phyloP scores from a whole-genome alignment of 1,139 yeast species.

The Kodamaea derodonti region DNA sequence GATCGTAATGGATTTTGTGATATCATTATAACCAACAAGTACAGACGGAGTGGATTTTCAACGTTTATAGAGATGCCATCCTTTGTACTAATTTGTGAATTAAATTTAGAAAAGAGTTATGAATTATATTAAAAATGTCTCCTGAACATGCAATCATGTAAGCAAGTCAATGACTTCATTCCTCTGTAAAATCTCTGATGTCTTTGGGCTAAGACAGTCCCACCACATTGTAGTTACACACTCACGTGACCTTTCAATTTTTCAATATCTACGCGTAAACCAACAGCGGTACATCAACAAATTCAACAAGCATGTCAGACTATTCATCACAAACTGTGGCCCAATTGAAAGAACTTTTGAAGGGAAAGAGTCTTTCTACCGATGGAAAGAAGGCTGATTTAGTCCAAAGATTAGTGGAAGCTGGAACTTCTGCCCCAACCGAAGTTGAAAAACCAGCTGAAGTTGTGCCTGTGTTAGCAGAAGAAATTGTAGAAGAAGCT shows the following conservation, averaged over 20 bases:
- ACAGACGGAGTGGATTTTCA: neutral
- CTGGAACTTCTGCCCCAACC: constrained; percentile 9
- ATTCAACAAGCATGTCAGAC: constrained; percentile 42
- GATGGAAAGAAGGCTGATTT: constrained; percentile 86
- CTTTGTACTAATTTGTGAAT: no score
- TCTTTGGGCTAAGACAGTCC: no score
- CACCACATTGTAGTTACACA: no score
- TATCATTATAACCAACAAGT: constrained; percentile 1
- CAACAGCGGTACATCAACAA: neutral
- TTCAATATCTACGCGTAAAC: neutral
- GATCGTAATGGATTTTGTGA: constrained; percentile 20
- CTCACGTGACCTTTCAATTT: neutral
- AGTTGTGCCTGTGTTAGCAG: constrained; percentile 17
- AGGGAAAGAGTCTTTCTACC: constrained; percentile 60
- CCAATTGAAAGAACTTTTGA: constrained; percentile 77
- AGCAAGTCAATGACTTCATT: no score
- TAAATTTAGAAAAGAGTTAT: no score
- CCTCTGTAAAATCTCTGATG: no score
- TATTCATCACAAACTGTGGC: constrained; percentile 71
- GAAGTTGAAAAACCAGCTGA: constrained; percentile 13
- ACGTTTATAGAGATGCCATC: no score
- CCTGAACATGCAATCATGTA: no score
- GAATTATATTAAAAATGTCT: no score
- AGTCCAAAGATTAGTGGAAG: constrained; percentile 59
- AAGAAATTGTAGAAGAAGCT: constrained; percentile 11